Percentiles rank a stretch among this genome's conserved stretches.
These are phyloP conservation scores for Trichoderma koningii DNA, from an alignment of 2,329 filamentous ascomycete genomes.

Conservation along the genomic window DNA sequence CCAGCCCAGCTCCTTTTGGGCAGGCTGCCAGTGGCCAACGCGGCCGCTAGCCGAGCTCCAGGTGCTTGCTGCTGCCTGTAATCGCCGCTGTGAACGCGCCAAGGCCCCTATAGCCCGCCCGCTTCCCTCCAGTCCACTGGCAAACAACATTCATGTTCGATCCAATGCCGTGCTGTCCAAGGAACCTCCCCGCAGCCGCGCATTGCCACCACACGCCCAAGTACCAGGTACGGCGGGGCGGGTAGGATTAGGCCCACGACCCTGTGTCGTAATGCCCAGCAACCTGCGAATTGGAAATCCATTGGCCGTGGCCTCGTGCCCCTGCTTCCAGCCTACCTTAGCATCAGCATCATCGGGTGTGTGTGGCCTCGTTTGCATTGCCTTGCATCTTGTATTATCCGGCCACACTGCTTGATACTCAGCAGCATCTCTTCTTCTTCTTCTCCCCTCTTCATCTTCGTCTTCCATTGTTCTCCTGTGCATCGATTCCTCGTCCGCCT, in stretches of 20 bases:
- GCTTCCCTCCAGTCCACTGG: too few relatives aligned
- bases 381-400: constrained; percentile 8
- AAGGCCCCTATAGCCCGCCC: too few relatives aligned
- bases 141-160: too few relatives aligned
- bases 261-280: constrained; percentile 10
- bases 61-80: too few relatives aligned
- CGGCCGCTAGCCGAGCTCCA: too few relatives aligned
- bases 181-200: not conserved
- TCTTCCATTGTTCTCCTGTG: not conserved
- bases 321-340: constrained; percentile 6
- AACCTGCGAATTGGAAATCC: constrained; percentile 5
- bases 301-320: constrained; percentile 11
- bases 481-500: not conserved
- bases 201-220: not conserved
- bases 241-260: constrained; percentile 18
- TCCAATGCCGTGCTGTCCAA: not conserved
- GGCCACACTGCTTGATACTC: not conserved
- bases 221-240: not conserved
- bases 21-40: not conserved
- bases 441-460: not conserved
- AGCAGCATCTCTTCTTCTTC: not conserved
- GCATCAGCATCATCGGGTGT: constrained; percentile 10
- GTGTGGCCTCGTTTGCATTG: constrained; percentile 1
- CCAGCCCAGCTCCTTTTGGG: not conserved
- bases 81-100: not conserved